phyloP scores from a whole-genome alignment of 1,139 yeast species.

The Geotrichum klebahnii region DNA sequence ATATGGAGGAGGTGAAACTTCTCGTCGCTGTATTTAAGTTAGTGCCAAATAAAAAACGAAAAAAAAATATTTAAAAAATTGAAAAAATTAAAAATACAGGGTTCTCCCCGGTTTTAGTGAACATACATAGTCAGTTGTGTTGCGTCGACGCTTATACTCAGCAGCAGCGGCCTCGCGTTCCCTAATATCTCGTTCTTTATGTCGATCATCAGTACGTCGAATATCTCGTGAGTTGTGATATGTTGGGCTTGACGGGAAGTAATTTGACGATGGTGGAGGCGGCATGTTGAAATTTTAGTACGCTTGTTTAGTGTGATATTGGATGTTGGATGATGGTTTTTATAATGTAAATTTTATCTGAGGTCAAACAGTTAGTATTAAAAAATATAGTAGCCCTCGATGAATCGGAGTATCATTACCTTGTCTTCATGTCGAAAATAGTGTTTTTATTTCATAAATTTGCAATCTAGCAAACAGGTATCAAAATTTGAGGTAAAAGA shows the following conservation, averaged over 20 bases:
- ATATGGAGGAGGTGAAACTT: slow-evolving; percentile 10
- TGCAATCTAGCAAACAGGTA: too few species aligned
- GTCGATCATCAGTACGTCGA: slow-evolving; percentile 4
- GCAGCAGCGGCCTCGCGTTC: slow-evolving; percentile 22
- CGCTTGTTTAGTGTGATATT: neutral
- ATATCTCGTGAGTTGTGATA: slow-evolving; percentile 5
- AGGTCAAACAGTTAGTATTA: neutral
- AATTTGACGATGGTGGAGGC: slow-evolving; percentile 12
- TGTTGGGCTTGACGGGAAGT: slow-evolving; percentile 11
- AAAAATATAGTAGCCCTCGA: neutral
- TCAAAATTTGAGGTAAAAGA: too few species aligned
- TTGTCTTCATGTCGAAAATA: slow-evolving; percentile 4
- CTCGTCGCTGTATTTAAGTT: slow-evolving; percentile 5
- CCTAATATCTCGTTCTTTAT: slow-evolving; percentile 16
- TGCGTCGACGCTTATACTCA: slow-evolving; percentile 33
- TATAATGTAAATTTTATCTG: neutral
- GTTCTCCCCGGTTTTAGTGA: too few species aligned
- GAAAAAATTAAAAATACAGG: neutral
- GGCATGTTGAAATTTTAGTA: slow-evolving; percentile 9
- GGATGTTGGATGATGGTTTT: slow-evolving; percentile 1
- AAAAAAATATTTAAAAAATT: neutral
- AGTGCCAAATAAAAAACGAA: too few species aligned
- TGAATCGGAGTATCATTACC: neutral
- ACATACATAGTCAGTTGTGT: slow-evolving; percentile 20
- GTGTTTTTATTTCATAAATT: too few species aligned